Evolutionary conservation across 345 rosid species (phyloP).

Genomic region (Populus pruinosa): DNA sequence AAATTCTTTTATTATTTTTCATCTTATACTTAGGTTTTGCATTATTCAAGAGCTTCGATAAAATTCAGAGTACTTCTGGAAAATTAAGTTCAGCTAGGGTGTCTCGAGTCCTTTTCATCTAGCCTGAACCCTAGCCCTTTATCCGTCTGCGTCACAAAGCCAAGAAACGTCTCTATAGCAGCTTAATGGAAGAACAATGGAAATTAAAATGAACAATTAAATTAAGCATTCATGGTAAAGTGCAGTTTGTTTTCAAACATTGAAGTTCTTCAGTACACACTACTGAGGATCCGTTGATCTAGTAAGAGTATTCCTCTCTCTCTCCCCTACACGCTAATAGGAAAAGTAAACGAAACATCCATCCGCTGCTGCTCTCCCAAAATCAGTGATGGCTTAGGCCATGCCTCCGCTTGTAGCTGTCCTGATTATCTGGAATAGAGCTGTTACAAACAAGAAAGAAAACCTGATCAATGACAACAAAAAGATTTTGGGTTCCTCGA

Average conservation of each 20-base stretch:
- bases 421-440: constrained; percentile 94
- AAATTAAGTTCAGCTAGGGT: too few species aligned
- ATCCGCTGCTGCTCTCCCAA: constrained; percentile 49
- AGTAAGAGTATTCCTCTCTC: neutral
- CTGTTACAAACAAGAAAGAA: constrained; percentile 37
- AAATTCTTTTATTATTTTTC: too few species aligned
- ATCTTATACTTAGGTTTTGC: too few species aligned
- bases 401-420: constrained; percentile 50
- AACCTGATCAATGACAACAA: neutral
- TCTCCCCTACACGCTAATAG: neutral
- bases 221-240: neutral
- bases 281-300: neutral
- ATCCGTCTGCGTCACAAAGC: neutral
- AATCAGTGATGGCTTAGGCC: constrained; percentile 5
- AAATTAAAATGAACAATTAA: neutral
- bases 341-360: constrained; percentile 21
- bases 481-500: neutral
- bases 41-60: too few species aligned
- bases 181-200: neutral
- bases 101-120: too few species aligned
- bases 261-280: neutral
- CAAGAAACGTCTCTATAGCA: neutral
- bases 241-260: neutral
- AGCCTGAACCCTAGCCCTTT: too few species aligned
- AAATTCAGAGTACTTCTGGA: too few species aligned